Conservation (phyloP, 1,284 basidiomycete species). For the Crocinoboletus sp. region DNA sequence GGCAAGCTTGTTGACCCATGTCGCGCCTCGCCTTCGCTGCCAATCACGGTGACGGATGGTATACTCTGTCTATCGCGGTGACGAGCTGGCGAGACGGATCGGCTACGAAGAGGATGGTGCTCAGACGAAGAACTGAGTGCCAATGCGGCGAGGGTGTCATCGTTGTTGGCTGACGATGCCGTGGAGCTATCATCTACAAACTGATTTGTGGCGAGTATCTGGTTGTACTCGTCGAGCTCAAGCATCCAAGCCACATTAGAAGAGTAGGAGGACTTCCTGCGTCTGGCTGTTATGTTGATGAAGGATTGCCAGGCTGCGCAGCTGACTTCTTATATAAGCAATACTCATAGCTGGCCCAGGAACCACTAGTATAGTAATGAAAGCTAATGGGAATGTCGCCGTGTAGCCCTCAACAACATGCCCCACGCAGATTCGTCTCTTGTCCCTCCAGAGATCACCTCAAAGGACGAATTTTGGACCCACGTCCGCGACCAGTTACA, state of each 20-base stretch:
- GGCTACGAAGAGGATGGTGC: slow-evolving; percentile 19
- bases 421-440: slow-evolving; percentile 80
- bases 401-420: slow-evolving; percentile 50
- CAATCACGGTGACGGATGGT: background rate
- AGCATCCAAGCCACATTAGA: slow-evolving; percentile 23
- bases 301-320: background rate
- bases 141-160: background rate
- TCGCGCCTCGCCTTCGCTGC: slow-evolving; percentile 1
- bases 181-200: slow-evolving; percentile 12
- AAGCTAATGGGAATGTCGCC: too few species aligned
- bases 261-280: slow-evolving; percentile 1
- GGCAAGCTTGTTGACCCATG: slow-evolving; percentile 4
- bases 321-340: slow-evolving; percentile 17
- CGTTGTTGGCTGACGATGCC: background rate
- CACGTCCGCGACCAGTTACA: slow-evolving; percentile 65
- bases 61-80: background rate
- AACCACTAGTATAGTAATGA: too few species aligned
- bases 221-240: slow-evolving; percentile 19
- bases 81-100: slow-evolving; percentile 9
- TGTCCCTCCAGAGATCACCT: slow-evolving; percentile 61
- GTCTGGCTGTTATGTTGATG: background rate
- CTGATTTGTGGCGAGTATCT: slow-evolving; percentile 18
- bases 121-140: background rate
- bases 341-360: too few species aligned
- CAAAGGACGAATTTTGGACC: slow-evolving; percentile 73